phyloP scores from a whole-genome alignment of 31 red algal species.

The Bonnemaisonia californica region DNA sequence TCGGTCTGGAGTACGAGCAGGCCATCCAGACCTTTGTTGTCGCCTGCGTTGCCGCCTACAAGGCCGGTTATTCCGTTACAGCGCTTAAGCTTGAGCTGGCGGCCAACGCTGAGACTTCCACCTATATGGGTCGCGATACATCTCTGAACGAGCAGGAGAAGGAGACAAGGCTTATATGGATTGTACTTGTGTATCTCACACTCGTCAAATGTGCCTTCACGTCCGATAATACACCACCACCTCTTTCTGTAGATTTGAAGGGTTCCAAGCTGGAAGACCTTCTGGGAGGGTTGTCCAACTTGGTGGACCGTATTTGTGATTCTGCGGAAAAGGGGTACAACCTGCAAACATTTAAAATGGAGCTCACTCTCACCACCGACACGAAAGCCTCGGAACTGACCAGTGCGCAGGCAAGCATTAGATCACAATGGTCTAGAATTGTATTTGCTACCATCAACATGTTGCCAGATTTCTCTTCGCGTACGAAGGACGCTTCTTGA shows the following conservation, averaged over 20 bases:
- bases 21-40: constrained; percentile 69
- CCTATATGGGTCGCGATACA: constrained; percentile 38
- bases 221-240: constrained; percentile 12
- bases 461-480: constrained; percentile 20
- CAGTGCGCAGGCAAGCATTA: constrained; percentile 40
- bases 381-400: constrained; percentile 8
- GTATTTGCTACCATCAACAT: constrained; percentile 52
- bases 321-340: constrained; percentile 60
- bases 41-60: constrained; percentile 47
- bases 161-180: constrained; percentile 57
- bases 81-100: constrained; percentile 55
- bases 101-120: constrained; percentile 25
- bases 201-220: constrained; percentile 34
- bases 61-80: constrained; percentile 55
- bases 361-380: constrained; percentile 42
- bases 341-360: constrained; percentile 59
- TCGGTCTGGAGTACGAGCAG: constrained; percentile 55
- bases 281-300: constrained; percentile 18
- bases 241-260: constrained; percentile 8
- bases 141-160: constrained; percentile 58
- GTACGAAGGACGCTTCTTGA: neutral
- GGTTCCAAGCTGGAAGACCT: constrained; percentile 24
- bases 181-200: constrained; percentile 58
- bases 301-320: constrained; percentile 59
- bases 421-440: constrained; percentile 55